Percentiles rank a stretch among this genome's conserved stretches.
Evolutionary conservation across 73 alveolate species (phyloP).

Genomic region (Tetrahymena borealis): DNA sequence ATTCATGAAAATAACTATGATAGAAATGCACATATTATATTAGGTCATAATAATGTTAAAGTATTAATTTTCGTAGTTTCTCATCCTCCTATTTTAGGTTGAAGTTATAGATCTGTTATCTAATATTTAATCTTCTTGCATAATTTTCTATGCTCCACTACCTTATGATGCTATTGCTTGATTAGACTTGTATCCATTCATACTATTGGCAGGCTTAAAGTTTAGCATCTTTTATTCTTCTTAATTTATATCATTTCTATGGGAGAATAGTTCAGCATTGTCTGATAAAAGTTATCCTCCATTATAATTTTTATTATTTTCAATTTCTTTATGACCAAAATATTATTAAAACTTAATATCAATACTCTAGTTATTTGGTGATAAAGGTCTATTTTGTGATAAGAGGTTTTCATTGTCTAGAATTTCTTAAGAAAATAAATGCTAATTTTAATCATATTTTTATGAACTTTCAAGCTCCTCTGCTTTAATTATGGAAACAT

Average conservation of each 20-base stretch:
- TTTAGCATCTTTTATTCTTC: not conserved
- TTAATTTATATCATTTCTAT: not conserved
- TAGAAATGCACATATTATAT: not conserved
- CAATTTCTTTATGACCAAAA: not conserved
- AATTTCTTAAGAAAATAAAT: not conserved
- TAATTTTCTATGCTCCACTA: not conserved
- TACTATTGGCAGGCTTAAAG: not conserved
- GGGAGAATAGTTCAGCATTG: not conserved
- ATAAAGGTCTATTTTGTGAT: not conserved
- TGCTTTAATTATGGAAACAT: not conserved
- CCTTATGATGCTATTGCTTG: not conserved
- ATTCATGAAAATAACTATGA: not conserved
- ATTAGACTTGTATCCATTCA: not conserved
- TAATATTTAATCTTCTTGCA: not conserved
- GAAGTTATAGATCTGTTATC: not conserved
- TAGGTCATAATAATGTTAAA: not conserved
- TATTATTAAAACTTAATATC: not conserved
- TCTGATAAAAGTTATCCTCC: too few species aligned
- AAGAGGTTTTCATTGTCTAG: not conserved
- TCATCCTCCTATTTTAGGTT: not conserved
- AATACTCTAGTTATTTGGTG: not conserved
- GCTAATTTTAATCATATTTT: not conserved
- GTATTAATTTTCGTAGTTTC: not conserved
- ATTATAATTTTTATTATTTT: not conserved
- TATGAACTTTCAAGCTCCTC: not conserved